Conservation (phyloP, 2,329 filamentous ascomycete genomes). For the Arthrocladium fulminans region DNA sequence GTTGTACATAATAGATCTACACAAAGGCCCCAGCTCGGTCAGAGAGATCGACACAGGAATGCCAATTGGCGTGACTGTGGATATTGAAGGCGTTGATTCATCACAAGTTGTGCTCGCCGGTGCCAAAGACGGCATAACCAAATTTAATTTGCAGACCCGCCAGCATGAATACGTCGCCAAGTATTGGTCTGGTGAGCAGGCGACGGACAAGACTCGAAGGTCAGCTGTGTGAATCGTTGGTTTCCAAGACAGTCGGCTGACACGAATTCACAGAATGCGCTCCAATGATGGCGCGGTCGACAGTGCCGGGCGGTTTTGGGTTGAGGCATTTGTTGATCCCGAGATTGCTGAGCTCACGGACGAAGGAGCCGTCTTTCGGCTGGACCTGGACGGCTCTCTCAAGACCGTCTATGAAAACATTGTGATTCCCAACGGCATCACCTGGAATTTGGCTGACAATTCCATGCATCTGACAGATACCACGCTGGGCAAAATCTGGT, state of each 20-base stretch:
- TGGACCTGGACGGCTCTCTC: conserved; percentile 54
- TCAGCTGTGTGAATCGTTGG: conserved; percentile 21
- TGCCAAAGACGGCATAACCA: conserved; percentile 73
- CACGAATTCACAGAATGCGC: conserved; percentile 37
- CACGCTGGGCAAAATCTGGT: conserved; percentile 58
- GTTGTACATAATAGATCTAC: conserved; percentile 62
- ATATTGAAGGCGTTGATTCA: conserved; percentile 56
- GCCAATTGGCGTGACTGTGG: conserved; percentile 61
- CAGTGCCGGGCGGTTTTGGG: conserved; percentile 71
- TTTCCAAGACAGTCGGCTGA: not conserved
- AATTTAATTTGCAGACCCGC: conserved; percentile 57
- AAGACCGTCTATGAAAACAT: conserved; percentile 54
- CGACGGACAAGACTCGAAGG: conserved; percentile 39
- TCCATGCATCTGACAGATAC: conserved; percentile 81
- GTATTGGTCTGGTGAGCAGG: conserved; percentile 46
- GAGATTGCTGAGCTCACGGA: conserved; percentile 44
- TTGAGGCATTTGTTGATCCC: conserved; percentile 79
- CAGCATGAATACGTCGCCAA: conserved; percentile 49
- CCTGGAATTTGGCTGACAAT: conserved; percentile 64
- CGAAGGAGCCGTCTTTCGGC: conserved; percentile 63
- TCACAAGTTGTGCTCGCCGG: conserved; percentile 64
- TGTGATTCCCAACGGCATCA: conserved; percentile 75
- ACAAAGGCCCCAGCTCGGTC: conserved; percentile 52
- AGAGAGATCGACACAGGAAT: conserved; percentile 49
- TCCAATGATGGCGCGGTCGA: conserved; percentile 79